Percentiles rank a stretch among this genome's conserved stretches.
Evolutionary conservation across 257 asterid genomes (phyloP).

Genomic region (Mentha longifolia): DNA sequence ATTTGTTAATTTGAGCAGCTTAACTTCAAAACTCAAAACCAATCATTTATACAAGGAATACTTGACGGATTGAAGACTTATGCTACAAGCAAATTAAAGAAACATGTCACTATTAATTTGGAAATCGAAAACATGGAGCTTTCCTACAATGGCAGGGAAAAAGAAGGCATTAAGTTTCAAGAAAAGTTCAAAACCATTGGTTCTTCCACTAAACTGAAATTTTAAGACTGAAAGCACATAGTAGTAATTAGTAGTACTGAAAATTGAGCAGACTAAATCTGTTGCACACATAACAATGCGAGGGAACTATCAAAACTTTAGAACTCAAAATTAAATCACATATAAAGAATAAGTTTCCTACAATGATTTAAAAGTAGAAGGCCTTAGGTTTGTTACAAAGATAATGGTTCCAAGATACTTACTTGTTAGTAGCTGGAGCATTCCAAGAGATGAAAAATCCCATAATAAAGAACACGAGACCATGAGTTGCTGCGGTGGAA

Average conservation of each 20-base stretch:
- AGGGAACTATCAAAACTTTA: too few species aligned
- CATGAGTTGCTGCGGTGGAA: conserved; percentile 55
- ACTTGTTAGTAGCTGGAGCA: conserved; percentile 91
- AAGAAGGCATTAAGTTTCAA: neutral
- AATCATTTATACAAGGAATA: neutral
- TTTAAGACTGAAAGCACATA: too few species aligned
- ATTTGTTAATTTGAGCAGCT: too few species aligned
- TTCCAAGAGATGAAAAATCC: conserved; percentile 81
- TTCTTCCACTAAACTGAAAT: too few species aligned
- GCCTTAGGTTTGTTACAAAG: neutral
- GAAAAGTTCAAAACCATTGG: neutral
- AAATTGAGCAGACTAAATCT: too few species aligned
- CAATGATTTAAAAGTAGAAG: neutral
- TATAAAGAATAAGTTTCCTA: neutral
- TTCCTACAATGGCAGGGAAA: neutral
- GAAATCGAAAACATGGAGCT: neutral
- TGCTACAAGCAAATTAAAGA: neutral
- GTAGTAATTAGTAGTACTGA: too few species aligned
- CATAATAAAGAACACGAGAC: conserved; percentile 67
- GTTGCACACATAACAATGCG: too few species aligned
- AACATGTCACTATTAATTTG: neutral
- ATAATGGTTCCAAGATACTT: conserved; percentile 25
- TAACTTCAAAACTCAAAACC: neutral
- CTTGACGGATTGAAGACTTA: neutral
- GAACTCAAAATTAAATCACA: too few species aligned